phyloP scores from a whole-genome alignment of 2,329 filamentous ascomycete species.

The Aspergillus hiratsukae region DNA sequence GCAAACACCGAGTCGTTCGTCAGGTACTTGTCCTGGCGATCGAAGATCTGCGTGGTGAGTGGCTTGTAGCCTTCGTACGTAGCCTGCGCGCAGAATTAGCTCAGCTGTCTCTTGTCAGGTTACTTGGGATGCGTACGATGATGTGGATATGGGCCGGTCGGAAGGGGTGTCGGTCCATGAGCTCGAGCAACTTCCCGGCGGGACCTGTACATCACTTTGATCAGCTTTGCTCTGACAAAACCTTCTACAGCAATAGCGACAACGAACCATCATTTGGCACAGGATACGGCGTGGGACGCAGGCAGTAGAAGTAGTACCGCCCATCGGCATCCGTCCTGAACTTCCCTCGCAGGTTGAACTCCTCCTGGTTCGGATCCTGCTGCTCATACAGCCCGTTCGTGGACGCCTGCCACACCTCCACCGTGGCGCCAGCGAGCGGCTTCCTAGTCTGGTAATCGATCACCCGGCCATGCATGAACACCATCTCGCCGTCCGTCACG shows the following conservation, averaged over 20 bases:
- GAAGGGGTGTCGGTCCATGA: slow-evolving; percentile 59
- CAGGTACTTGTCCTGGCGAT: slow-evolving; percentile 60
- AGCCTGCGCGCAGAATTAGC: slow-evolving; percentile 34
- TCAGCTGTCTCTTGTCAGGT: not conserved
- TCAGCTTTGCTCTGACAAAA: not conserved
- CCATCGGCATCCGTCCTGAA: slow-evolving; percentile 65
- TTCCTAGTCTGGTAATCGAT: slow-evolving; percentile 56
- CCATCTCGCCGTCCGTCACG: slow-evolving; percentile 49
- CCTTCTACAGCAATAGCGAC: not conserved
- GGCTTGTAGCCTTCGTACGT: slow-evolving; percentile 58
- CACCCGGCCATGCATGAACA: slow-evolving; percentile 62
- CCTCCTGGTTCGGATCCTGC: slow-evolving; percentile 65
- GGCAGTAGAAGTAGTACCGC: slow-evolving; percentile 58
- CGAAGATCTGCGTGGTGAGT: slow-evolving; percentile 75
- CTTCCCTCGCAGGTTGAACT: slow-evolving; percentile 69
- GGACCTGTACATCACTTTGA: slow-evolving; percentile 39
- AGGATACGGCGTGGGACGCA: slow-evolving; percentile 57
- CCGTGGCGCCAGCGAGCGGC: slow-evolving; percentile 60
- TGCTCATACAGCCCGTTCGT: slow-evolving; percentile 71
- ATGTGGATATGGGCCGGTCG: slow-evolving; percentile 62
- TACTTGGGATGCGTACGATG: slow-evolving; percentile 40
- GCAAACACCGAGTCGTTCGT: slow-evolving; percentile 56
- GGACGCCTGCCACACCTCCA: slow-evolving; percentile 77
- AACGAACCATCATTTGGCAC: slow-evolving; percentile 49
- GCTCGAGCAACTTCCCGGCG: slow-evolving; percentile 53